Conservation (phyloP, 2,329 filamentous ascomycete genomes). For the Diaporthe sp. region DNA sequence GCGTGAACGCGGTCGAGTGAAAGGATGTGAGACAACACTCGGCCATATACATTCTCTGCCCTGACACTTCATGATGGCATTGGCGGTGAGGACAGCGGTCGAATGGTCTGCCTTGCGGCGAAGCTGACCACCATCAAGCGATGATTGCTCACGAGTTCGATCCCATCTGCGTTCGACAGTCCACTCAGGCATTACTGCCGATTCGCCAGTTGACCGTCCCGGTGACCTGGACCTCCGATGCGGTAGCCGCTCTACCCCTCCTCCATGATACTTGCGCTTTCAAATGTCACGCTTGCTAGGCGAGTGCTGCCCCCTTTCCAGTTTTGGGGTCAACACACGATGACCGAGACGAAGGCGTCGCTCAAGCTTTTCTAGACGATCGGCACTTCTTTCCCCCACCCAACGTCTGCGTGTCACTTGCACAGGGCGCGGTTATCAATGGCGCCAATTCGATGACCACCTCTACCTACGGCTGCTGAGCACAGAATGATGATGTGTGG, state of each 20-base stretch:
- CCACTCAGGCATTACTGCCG: slow-evolving; percentile 30
- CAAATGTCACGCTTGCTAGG: not conserved
- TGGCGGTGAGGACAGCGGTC: not conserved
- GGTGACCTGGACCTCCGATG: slow-evolving; percentile 29
- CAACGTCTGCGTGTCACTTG: not conserved
- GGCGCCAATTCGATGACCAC: not conserved
- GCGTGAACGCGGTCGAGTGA: not conserved
- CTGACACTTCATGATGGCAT: not conserved
- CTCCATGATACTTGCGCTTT: not conserved
- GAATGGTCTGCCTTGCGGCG: not conserved
- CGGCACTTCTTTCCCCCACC: not conserved
- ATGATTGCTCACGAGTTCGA: not conserved
- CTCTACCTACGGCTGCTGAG: not conserved
- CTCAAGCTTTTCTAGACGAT: not conserved
- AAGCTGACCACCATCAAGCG: slow-evolving; percentile 16
- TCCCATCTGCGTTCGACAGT: not conserved
- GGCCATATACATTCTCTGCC: not conserved
- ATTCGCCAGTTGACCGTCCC: slow-evolving; percentile 19
- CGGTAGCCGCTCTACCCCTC: slow-evolving; percentile 4
- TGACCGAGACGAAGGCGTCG: not conserved
- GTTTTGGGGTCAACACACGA: slow-evolving; percentile 5
- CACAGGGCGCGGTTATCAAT: not conserved
- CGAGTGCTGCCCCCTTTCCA: not conserved
- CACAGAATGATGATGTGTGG: slow-evolving; percentile 19
- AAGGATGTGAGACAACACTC: slow-evolving; percentile 4